These are phyloP conservation scores for Arthrobotrys conoides DNA, from an alignment of 2,329 filamentous ascomycete species.

Conservation along the genomic window DNA sequence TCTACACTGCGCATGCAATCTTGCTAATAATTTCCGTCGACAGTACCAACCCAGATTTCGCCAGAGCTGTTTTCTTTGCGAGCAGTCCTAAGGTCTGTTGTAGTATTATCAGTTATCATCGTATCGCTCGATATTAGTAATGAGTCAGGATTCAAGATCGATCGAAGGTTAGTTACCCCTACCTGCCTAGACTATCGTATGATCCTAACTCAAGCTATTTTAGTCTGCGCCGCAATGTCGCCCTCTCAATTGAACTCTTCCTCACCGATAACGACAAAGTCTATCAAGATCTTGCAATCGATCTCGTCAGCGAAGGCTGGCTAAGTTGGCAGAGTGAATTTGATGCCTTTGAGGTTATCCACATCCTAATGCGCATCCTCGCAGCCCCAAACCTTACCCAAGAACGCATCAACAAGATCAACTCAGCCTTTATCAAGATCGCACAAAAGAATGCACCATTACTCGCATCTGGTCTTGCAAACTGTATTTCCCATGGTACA, in stretches of 20 bases:
- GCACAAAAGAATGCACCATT: constrained; percentile 63
- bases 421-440: constrained; percentile 61
- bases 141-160: constrained; percentile 58
- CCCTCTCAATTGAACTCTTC: constrained; percentile 63
- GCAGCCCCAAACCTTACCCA: constrained; percentile 55
- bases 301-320: constrained; percentile 63
- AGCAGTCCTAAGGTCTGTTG: constrained; percentile 62
- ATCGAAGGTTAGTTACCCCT: constrained; percentile 34
- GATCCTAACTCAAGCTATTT: neutral
- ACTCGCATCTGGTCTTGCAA: constrained; percentile 62
- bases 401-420: constrained; percentile 49
- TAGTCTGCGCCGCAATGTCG: constrained; percentile 63
- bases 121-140: constrained; percentile 59
- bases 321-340: constrained; percentile 62
- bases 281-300: constrained; percentile 64
- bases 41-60: constrained; percentile 63
- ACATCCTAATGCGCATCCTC: constrained; percentile 63
- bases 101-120: constrained; percentile 62
- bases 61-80: constrained; percentile 62
- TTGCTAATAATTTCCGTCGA: neutral
- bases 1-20: neutral
- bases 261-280: constrained; percentile 62
- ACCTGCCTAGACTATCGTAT: neutral
- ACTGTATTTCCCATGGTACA: constrained; percentile 62
- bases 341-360: constrained; percentile 63